These are phyloP conservation scores for Apiosordaria backusii DNA, from an alignment of 495 filamentous ascomycete genomes.

Conservation along the genomic window DNA sequence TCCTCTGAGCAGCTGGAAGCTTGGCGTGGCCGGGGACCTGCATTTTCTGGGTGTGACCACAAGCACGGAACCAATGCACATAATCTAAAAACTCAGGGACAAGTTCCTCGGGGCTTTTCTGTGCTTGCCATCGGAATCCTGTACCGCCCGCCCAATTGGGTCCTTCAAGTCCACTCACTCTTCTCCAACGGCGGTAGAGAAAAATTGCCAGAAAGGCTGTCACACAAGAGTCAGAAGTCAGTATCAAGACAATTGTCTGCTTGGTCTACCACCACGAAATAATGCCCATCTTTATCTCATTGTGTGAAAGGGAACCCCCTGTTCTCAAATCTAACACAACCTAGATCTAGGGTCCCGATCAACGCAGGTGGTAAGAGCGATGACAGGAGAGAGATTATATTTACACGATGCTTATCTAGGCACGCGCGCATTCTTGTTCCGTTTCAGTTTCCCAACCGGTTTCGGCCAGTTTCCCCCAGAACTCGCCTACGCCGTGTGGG, in stretches of 20 bases:
- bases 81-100: background rate
- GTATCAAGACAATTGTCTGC: background rate
- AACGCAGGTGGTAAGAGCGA: background rate
- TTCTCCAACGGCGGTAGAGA: too few species aligned
- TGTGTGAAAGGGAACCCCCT: background rate
- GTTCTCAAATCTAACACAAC: background rate
- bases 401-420: background rate
- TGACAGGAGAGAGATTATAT: background rate
- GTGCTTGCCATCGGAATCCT: background rate
- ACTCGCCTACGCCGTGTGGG: background rate
- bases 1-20: background rate
- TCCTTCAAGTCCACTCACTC: too few species aligned
- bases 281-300: background rate
- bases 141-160: too few species aligned
- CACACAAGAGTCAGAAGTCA: background rate
- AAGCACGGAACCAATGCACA: background rate
- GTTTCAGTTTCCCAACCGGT: background rate
- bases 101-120: background rate
- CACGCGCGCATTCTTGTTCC: background rate
- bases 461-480: constrained; percentile 5
- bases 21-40: background rate
- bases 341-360: background rate
- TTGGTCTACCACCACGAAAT: background rate
- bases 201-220: background rate
- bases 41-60: background rate